Conservation (phyloP, 2,329 filamentous ascomycete species). For the Aspergillus felis region DNA sequence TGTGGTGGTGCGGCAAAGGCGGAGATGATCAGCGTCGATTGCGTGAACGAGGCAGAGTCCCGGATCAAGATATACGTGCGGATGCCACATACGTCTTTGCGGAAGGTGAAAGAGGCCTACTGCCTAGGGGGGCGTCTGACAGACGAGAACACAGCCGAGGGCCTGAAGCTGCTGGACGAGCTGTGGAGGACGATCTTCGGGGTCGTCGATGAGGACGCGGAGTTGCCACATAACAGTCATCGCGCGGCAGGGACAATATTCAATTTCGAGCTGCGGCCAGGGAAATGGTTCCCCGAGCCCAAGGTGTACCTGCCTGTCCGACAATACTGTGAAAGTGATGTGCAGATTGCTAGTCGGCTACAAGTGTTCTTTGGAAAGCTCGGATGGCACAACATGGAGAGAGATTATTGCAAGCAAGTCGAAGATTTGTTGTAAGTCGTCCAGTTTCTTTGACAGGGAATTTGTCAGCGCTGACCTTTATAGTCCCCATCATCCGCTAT, state of each 20-base stretch:
- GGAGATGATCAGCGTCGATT: neutral
- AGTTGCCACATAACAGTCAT: neutral
- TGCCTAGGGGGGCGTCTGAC: neutral
- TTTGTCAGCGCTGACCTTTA: neutral
- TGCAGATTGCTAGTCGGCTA: neutral
- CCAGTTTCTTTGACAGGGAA: neutral
- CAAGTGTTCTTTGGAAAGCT: neutral
- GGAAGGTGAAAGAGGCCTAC: neutral
- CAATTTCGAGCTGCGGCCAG: slow-evolving; percentile 2
- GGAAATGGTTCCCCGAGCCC: slow-evolving; percentile 1
- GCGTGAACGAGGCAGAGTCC: neutral
- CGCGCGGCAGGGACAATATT: slow-evolving; percentile 1
- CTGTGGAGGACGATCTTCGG: neutral
- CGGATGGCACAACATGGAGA: neutral
- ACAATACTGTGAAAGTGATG: slow-evolving; percentile 3
- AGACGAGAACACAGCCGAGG: neutral
- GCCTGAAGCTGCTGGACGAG: neutral
- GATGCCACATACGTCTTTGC: neutral
- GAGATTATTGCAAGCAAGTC: neutral
- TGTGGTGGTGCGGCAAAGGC: neutral
- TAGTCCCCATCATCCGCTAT: neutral
- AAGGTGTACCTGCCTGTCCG: slow-evolving; percentile 6
- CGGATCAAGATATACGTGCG: neutral
- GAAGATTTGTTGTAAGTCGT: neutral
- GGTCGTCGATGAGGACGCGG: neutral